Base-by-base conservation (phyloP, 2,329 filamentous ascomycete species). In the Verticillium tricorpus region DNA sequence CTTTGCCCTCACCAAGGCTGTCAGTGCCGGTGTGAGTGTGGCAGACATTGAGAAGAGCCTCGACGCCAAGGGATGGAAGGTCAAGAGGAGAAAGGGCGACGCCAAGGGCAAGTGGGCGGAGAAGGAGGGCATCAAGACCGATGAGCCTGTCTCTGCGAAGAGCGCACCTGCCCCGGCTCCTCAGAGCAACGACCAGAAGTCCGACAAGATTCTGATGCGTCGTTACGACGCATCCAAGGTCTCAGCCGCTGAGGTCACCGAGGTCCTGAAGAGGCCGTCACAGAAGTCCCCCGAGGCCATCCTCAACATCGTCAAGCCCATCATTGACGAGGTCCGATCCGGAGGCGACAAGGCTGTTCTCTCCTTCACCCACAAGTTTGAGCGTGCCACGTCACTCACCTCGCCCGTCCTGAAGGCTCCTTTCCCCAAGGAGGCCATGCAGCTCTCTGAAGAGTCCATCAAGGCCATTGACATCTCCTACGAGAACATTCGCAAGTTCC, bases 281-380 rank as follows among this genome's bases (percentile, higher is more conserved):
- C 95, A 99, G 72, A 93, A 90, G 74, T 97, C 94, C 1, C 92
- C 92, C n/a, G 94, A 98, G 25, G 87, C 91, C 62, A 97, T 99
- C 67, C 88, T 98, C 79, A 88, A 88, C 66, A 94, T 98, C 59
- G 92, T 97, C 63, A 87, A 86, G 39, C 95, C 95, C 1, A 99
- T 99, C 69, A 92, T 99, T 71, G 87, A 94, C 62, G 91, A 93
- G 57, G 90, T 99, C 61, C 90, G 89, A 61, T 83, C 86, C 54
- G 87, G 91, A 37, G 95, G 95, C 60, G 95, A 99, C 76, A 89
- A 89, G 69, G 93, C 92, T 3, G 83, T 99, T 28, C 84, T 99
- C 55, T 89, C 91, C 58, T 98, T 97, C 76, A 98, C 95, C 1
- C 93, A 97, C 84, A 97, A 96, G 76, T 99, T 99, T 69, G 95